Percentiles rank a stretch among this genome's conserved stretches.
Evolutionary conservation across 2,329 filamentous ascomycete species (phyloP).

Genomic region (Cladosporium velox): DNA sequence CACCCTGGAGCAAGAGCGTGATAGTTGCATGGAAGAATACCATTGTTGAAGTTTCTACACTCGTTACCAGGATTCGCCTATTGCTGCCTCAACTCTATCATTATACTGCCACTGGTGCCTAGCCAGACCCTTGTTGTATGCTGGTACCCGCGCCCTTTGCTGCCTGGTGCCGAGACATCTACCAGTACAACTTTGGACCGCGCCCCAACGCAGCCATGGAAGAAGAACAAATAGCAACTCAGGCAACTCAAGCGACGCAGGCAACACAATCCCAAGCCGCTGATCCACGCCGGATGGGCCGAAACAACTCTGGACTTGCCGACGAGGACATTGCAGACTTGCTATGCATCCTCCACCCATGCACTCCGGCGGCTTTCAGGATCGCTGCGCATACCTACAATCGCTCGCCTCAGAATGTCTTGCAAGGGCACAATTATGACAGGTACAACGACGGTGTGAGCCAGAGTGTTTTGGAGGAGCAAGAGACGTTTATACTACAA

Average conservation of each 20-base stretch:
- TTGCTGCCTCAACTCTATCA: background rate
- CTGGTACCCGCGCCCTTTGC: constrained; percentile 11
- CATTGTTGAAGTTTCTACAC: background rate
- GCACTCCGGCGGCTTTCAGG: constrained; percentile 68
- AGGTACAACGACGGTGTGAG: constrained; percentile 38
- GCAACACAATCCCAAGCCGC: constrained; percentile 56
- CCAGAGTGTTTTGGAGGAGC: constrained; percentile 37
- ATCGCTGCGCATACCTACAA: constrained; percentile 64
- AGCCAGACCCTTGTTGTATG: constrained; percentile 18
- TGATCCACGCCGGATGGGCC: constrained; percentile 76
- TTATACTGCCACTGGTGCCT: constrained; percentile 5
- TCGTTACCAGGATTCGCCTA: constrained; percentile 2
- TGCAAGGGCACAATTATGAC: constrained; percentile 48
- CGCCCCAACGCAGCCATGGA: constrained; percentile 4
- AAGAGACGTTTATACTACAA: constrained; percentile 53
- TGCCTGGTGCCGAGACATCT: constrained; percentile 17
- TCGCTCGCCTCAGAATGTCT: constrained; percentile 59
- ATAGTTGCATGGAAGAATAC: constrained; percentile 9
- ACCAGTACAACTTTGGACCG: constrained; percentile 4
- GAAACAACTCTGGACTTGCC: constrained; percentile 78
- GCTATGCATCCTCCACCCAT: constrained; percentile 82
- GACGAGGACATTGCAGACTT: constrained; percentile 85
- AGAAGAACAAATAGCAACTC: background rate
- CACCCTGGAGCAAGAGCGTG: background rate
- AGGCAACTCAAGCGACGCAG: constrained; percentile 5